Base-by-base conservation (phyloP, 225 moss, liverwort and hornwort species). In the Pleurozium schreberi region DNA sequence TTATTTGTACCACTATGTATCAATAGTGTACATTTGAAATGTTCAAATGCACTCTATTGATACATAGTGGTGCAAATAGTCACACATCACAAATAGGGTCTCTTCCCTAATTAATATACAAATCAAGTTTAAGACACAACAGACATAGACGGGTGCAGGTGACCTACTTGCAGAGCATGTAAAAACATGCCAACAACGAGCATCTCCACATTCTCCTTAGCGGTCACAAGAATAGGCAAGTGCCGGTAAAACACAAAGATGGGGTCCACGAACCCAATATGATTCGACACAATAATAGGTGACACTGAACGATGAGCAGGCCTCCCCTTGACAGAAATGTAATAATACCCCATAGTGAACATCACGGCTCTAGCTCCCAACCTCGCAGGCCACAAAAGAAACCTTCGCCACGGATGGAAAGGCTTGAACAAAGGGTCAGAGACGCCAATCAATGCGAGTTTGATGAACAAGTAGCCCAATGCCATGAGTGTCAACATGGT, bases 141-240 rank as follows among this genome's bases (percentile, higher is more conserved):
- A 75, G 40, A 25, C 62, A 40, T 3, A 33, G 82, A 49, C 12
- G 28, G 57, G 78, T n/a, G 62, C 14, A 42, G 33, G 67, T 55
- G 52, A 55, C 88, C 28, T 85, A 95, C 95, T 92, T 95, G 95
- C 77, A 95, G 82, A n/a, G 94, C 95, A 57, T 89, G 92, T 33
- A 95, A 71, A 64, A 93, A 94, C 87, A 91, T 91, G 58, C 94
- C 95, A 20, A 95, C 43, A 64, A 94, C 47, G 71, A 93, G 93
- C 93, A 95, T 92, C 81, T 95, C 94, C 63, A 94, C 92, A 75
- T 95, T 95, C 89, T 95, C 95, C 92, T 91, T 93, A 40, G 94
- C 95, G 11, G 91, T n/a, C 75, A 94, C 95, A 21, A 95, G 92
- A 47, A 95, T 89, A 23, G 95, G 95, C 87, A 95, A 86, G 82